A percentile compares a stretch with the other conserved stretches of the same genome.
Evolutionary conservation across 1,139 yeast genomes (phyloP).

Genomic region (Kurtzmaniella quercitrusa): DNA sequence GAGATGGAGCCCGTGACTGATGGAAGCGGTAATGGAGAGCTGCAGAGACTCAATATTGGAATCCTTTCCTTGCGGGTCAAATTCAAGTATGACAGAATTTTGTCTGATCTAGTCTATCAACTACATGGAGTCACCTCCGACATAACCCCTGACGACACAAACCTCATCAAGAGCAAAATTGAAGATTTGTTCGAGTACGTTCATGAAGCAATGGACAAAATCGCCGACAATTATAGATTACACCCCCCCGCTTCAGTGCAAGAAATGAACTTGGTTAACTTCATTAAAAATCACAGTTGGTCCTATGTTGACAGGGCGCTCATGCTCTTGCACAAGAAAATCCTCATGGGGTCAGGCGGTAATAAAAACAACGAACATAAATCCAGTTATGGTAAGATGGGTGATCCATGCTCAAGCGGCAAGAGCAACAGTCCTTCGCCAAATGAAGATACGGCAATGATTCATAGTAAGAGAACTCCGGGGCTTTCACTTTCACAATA

Average conservation of each 20-base stretch:
- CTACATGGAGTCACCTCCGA: slow-evolving; percentile 36
- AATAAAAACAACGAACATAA: slow-evolving; percentile 3
- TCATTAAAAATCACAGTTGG: slow-evolving; percentile 49
- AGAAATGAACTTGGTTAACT: slow-evolving; percentile 43
- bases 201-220: slow-evolving; percentile 37
- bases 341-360: slow-evolving; percentile 24
- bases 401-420: not conserved
- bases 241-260: slow-evolving; percentile 30
- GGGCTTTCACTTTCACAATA: slow-evolving; percentile 30
- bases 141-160: slow-evolving; percentile 36
- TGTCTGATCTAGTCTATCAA: slow-evolving; percentile 48
- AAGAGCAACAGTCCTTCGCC: not conserved
- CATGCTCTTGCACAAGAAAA: slow-evolving; percentile 52
- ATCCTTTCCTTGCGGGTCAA: slow-evolving; percentile 48
- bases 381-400: slow-evolving; percentile 7
- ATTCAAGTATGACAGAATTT: slow-evolving; percentile 46
- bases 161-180: slow-evolving; percentile 44
- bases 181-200: slow-evolving; percentile 46
- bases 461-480: slow-evolving; percentile 15
- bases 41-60: slow-evolving; percentile 29
- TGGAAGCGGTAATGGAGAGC: slow-evolving; percentile 16
- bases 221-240: slow-evolving; percentile 20
- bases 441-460: not conserved
- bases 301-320: slow-evolving; percentile 54
- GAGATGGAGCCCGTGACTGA: slow-evolving; percentile 38